These are phyloP conservation scores for Gamsiella multidivaricata DNA, from an alignment of 192 early-diverging fungal genomes.

Conservation along the genomic window DNA sequence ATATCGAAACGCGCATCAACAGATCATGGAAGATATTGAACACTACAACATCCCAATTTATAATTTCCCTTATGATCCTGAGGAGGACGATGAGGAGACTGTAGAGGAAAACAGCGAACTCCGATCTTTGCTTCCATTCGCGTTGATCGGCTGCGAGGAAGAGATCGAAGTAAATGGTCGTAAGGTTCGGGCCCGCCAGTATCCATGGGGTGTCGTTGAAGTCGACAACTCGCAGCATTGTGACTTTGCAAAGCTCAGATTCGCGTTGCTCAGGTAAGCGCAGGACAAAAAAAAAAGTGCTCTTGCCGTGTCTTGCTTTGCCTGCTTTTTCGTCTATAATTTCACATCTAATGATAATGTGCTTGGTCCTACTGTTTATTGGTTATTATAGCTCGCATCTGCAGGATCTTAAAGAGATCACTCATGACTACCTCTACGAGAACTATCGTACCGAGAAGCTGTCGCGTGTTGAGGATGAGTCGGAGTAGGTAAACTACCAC, in stretches of 20 bases:
- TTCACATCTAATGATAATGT: too few species aligned
- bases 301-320: background rate
- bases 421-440: constrained; percentile 94
- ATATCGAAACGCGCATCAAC: background rate
- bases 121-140: constrained; percentile 92
- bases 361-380: background rate
- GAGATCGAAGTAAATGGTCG: constrained; percentile 87
- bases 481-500: constrained; percentile 52
- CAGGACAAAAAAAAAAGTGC: background rate
- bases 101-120: constrained; percentile 98
- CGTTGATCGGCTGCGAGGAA: constrained; percentile 95
- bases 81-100: constrained; percentile 98
- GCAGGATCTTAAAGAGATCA: constrained; percentile 97
- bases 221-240: constrained; percentile 97
- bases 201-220: constrained; percentile 97
- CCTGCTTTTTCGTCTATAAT: background rate
- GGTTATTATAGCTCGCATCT: constrained; percentile 83
- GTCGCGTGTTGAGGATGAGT: constrained; percentile 41
- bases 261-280: constrained; percentile 80
- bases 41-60: constrained; percentile 97
- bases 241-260: constrained; percentile 94
- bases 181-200: constrained; percentile 89
- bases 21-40: constrained; percentile 96
- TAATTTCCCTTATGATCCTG: constrained; percentile 95
- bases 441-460: constrained; percentile 95